A percentile compares a stretch with the other conserved stretches of the same genome.
These are phyloP conservation scores for Pholiota microspora DNA, from an alignment of 768 basidiomycete species.

Conservation along the genomic window DNA sequence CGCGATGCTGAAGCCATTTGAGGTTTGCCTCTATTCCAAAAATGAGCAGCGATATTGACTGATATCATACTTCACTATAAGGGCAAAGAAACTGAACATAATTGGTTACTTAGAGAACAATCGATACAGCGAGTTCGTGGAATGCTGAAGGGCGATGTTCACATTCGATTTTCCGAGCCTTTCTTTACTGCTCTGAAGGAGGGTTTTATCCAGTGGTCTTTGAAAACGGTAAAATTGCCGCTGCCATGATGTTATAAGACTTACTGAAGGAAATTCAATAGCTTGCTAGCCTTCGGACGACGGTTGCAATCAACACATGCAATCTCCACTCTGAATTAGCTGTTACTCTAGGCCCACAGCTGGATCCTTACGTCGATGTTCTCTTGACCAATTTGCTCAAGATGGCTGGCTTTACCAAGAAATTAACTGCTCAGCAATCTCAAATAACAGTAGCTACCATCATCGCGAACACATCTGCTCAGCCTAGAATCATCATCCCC, in stretches of 20 bases:
- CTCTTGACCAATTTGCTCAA: slow-evolving; percentile 75
- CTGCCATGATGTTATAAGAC: not conserved
- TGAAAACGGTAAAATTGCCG: slow-evolving; percentile 69
- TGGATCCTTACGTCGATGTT: slow-evolving; percentile 82
- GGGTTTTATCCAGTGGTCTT: slow-evolving; percentile 75
- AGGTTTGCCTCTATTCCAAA: slow-evolving; percentile 44
- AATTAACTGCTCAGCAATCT: slow-evolving; percentile 83
- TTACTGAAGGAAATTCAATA: slow-evolving; percentile 28
- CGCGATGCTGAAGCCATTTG: slow-evolving; percentile 76
- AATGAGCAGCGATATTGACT: not conserved
- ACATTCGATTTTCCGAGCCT: slow-evolving; percentile 66
- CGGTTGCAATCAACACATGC: slow-evolving; percentile 78
- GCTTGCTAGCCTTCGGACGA: slow-evolving; percentile 89
- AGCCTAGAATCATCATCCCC: slow-evolving; percentile 66
- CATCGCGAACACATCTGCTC: slow-evolving; percentile 66
- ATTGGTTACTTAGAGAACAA: slow-evolving; percentile 85
- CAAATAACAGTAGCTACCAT: slow-evolving; percentile 71
- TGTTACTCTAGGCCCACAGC: slow-evolving; percentile 52
- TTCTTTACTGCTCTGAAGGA: slow-evolving; percentile 77
- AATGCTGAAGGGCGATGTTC: slow-evolving; percentile 86
- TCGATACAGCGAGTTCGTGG: slow-evolving; percentile 78
- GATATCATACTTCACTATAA: slow-evolving; percentile 24
- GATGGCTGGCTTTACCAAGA: slow-evolving; percentile 92
- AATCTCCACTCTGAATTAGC: slow-evolving; percentile 76
- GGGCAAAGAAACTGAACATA: slow-evolving; percentile 98